Evolutionary conservation across 257 asterid genomes (phyloP).

Genomic region (Przewalskia tangutica): DNA sequence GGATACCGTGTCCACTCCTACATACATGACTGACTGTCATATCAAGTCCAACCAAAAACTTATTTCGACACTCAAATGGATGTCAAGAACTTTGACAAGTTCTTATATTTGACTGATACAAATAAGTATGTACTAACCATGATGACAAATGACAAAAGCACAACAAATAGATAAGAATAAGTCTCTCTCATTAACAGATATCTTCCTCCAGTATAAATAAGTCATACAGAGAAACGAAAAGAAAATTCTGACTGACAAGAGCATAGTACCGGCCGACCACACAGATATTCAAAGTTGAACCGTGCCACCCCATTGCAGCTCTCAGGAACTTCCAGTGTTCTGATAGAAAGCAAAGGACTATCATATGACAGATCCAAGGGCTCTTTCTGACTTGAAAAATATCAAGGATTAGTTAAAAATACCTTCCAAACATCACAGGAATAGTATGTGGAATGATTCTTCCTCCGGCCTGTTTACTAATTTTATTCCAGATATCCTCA

Average conservation of each 20-base stretch:
- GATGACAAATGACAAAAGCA: neutral
- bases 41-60: neutral
- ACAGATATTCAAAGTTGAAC: constrained; percentile 70
- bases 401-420: constrained; percentile 4
- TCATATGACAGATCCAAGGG: neutral
- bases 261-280: constrained; percentile 71
- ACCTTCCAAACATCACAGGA: constrained; percentile 98
- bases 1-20: neutral
- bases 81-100: neutral
- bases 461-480: constrained; percentile 41
- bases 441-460: constrained; percentile 48
- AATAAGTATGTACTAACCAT: neutral
- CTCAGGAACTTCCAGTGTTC: constrained; percentile 73
- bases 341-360: constrained; percentile 18
- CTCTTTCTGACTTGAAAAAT: neutral
- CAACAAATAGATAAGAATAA: neutral
- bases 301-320: constrained; percentile 84
- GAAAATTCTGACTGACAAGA: neutral
- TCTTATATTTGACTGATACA: neutral
- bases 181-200: neutral
- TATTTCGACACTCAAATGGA: neutral
- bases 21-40: neutral
- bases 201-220: neutral
- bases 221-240: neutral
- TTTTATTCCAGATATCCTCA: constrained; percentile 53